Evolutionary conservation across 306 rosid species (phyloP), one percentile per base, ranked within the genome.

Genomic region (Prunus kanzakura): DNA sequence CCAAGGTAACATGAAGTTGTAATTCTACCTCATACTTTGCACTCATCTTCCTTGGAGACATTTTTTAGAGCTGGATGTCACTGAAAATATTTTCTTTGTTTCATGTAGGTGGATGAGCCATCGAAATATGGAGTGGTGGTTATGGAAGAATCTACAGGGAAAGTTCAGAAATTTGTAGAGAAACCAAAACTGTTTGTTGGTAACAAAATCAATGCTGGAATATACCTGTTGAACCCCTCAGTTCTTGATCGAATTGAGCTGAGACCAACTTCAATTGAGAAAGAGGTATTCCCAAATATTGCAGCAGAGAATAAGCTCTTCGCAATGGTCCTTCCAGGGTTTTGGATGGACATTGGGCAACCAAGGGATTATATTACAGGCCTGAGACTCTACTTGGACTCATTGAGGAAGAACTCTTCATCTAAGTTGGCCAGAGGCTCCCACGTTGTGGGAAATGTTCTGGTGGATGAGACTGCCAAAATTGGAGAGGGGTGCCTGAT

Each of bases 281-380:
- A 96, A 79, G 99, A 96, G 83, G 90, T 96, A 51, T 96, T 96
- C 75, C 99, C 99, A 6, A 87, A 86, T 47, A 96, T 96, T 64
- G 97, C 99, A 52, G 87, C 90, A 18, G 99, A 91, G 86, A 69
- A 86, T 45, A 87, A 91, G 87, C 93, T 96, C 29, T 91, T 22
- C 78, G 99, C 98, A 77, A 96, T 96, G 99, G 99, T 93, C 75
- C 90, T 96, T 45, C 98, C 99, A 1, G 99, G 99, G 78, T 96
- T 96, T 73, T 96, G 99, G 99, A 96, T 96, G 99, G 99, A 96
- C 86, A 87, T 96, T 69, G 99, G 99, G 75, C 99, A 96, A 30
- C 99, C 99, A 2, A 92, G 88, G 90, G 99, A 96, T 83, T 96
- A 96, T 35, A 91, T 96, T 73, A 72, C 90, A 47, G 99, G 99